A percentile compares a stretch with the other conserved stretches of the same genome.
phyloP scores from a whole-genome alignment of 371 early-diverging fungal species.

The Lichtheimia ramosa region DNA sequence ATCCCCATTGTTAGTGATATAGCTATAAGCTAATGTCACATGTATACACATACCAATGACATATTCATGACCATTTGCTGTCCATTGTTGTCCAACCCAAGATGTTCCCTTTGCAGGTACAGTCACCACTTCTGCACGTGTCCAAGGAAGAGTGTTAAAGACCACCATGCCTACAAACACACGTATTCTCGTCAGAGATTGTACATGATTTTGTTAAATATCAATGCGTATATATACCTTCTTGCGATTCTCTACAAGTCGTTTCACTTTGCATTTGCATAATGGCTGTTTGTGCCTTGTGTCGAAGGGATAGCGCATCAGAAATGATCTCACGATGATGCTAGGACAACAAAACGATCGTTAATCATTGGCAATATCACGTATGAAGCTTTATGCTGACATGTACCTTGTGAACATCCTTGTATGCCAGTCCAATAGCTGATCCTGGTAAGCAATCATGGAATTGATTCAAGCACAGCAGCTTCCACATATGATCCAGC shows the following conservation, averaged over 20 bases:
- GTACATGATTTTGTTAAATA: too few species aligned
- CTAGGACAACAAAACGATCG: constrained; percentile 12
- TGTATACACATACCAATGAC: constrained; percentile 3
- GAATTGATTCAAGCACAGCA: constrained; percentile 93
- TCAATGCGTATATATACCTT: neutral
- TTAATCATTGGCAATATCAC: too few species aligned
- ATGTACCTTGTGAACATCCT: constrained; percentile 74
- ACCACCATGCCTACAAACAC: constrained; percentile 44
- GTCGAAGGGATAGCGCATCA: constrained; percentile 28
- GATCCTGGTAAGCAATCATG: constrained; percentile 96
- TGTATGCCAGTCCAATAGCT: constrained; percentile 86
- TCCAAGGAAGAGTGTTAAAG: constrained; percentile 86
- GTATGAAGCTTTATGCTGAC: neutral
- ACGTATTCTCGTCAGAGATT: neutral
- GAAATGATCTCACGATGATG: constrained; percentile 44
- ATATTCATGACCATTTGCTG: constrained; percentile 46
- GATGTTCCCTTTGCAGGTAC: constrained; percentile 43
- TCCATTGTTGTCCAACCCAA: constrained; percentile 45
- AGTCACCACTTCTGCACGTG: constrained; percentile 67
- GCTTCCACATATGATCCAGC: constrained; percentile 85
- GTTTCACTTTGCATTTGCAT: neutral
- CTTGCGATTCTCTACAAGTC: neutral
- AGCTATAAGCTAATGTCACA: neutral
- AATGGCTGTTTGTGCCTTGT: constrained; percentile 31
- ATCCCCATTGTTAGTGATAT: neutral